Base-by-base conservation (phyloP, 352 stramenopile genomes). In the Phytophthora nicotianae region DNA sequence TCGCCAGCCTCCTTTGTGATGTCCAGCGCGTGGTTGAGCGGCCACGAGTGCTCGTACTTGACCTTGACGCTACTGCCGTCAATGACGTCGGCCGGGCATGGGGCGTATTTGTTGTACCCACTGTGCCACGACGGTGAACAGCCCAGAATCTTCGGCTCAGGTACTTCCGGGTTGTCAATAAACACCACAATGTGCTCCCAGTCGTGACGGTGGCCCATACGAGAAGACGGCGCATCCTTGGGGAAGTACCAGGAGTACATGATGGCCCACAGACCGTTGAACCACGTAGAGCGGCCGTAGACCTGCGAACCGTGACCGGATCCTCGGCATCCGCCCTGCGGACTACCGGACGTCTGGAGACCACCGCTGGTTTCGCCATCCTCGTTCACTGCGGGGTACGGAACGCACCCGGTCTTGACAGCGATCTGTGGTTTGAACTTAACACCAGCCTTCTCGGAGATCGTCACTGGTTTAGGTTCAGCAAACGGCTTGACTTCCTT, bases 241-340 rank as follows among this genome's bases (percentile, higher is more conserved):
- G 73, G 66, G 50, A 81, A 78, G 62, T 81, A 81, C 69, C 69
- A 76, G 17, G 61, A 63, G 62, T 75, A 75, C 62, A 72, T 72
- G 62, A 76, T 66, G 29, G 50, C 63, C 48, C 54, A 72, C 0
- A 53, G 20, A 9, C 35, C 52, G n/a, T 63, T 69, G 58, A 65
- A 65, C 53, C 56, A 66, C 2, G 49, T 61, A 3, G 68, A 65
- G 7, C 63, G 68, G 6, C 63, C 68, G 52, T 76, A 76, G 17
- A 73, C 38, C 43, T 76, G 63, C 14, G 67, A 65, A 5, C 62
- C 67, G 41, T 65, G 49, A 3, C 58, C 58, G 8, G 62, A 75
- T 21, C 67, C 67, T 55, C 57, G 48, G 49, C 67, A 75, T 33
- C 43, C 42, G 5, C 58, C 50, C 29, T 33, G 35, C 3, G 58